phyloP scores from a whole-genome alignment of 441 rosid genomes.

The Breynia disticha region DNA sequence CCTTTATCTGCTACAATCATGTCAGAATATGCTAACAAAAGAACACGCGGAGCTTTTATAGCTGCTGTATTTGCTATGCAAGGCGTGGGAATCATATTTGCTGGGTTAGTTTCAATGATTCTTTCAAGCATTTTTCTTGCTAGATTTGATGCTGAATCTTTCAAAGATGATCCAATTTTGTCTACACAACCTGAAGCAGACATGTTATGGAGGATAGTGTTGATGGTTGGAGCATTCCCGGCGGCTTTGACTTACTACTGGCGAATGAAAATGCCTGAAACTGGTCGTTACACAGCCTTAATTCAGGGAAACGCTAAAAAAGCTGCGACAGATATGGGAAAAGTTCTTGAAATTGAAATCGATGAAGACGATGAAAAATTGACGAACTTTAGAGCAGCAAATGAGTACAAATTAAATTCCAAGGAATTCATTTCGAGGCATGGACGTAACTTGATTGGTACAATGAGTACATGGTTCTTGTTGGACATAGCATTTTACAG shows the following conservation, averaged over 20 bases:
- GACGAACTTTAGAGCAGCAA: slow-evolving; percentile 21
- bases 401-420: slow-evolving; percentile 26
- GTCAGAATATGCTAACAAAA: slow-evolving; percentile 70
- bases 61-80: slow-evolving; percentile 77
- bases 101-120: slow-evolving; percentile 44
- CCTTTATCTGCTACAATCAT: slow-evolving; percentile 67
- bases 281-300: slow-evolving; percentile 44
- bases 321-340: slow-evolving; percentile 40
- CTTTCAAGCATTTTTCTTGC: slow-evolving; percentile 24
- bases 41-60: slow-evolving; percentile 54
- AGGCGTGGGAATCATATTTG: slow-evolving; percentile 56
- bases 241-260: slow-evolving; percentile 40
- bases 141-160: neutral
- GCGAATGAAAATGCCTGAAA: slow-evolving; percentile 63
- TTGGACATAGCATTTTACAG: slow-evolving; percentile 49
- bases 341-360: slow-evolving; percentile 34
- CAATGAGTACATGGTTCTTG: slow-evolving; percentile 45
- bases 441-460: slow-evolving; percentile 39
- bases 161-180: neutral
- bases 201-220: slow-evolving; percentile 38
- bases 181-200: slow-evolving; percentile 37
- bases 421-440: slow-evolving; percentile 28
- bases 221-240: slow-evolving; percentile 50
- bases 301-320: slow-evolving; percentile 40
- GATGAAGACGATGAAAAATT: slow-evolving; percentile 25